Base-by-base conservation (phyloP, 306 rosid species). In the Delonix regia region DNA sequence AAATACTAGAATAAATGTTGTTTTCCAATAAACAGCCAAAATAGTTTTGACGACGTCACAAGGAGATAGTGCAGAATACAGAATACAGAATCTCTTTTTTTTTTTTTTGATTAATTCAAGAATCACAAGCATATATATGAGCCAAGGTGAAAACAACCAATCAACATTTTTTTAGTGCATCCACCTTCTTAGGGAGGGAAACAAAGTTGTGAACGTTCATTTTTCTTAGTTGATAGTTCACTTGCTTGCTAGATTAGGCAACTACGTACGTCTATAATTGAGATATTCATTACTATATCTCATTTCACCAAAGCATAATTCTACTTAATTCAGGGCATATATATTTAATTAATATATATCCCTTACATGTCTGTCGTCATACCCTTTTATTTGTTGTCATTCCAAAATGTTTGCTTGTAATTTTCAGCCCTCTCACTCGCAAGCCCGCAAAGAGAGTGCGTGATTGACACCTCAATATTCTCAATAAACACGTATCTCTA, bases 331-430 rank as follows among this genome's bases (percentile, higher is more conserved):
- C 41, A 36, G 6, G 41, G 7, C 41, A 36, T 36, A 7, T 36
- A n/a, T n/a, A n/a, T n/a, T n/a, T n/a, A n/a, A n/a, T 36, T 8
- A 36, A 36, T 36, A 36, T 30, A 30, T 30, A 30, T 30, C 33
- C 33, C 33, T 30, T 30, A 30, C 33, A 30, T 30, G 4, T 30
- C 33, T 30, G 33, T 30, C 33, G 33, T 30, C 33, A 30, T 4
- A 30, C 33, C 33, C 33, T 1, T 30, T 30, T 30, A 4, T 30
- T 30, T 30, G 4, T 5, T 5, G 14, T 71, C 44, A 44, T 63
- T 56, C 24, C 36, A 55, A 19, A 55, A 22, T 70, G 55, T 48
- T 73, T 70, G 73, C 21, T 55, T 82, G 67, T 82, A 75, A 19
- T 41, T 56, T 59, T 42, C 5, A 49, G 63, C 30, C 27, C 42